Evolutionary conservation across 108 stramenopile species (phyloP).

Genomic region (Skeletonema menzelii): DNA sequence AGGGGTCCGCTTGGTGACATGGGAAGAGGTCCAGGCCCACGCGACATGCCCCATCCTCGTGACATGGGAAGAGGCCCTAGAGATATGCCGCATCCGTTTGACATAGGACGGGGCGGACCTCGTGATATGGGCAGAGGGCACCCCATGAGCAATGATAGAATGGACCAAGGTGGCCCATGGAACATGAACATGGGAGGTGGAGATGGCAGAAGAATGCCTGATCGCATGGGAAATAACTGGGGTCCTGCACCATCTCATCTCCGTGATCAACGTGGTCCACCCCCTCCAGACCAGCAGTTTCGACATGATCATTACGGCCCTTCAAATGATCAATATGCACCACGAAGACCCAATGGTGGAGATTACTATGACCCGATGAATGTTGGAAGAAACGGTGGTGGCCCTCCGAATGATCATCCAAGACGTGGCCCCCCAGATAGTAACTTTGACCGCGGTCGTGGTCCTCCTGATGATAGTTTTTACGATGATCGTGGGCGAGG

Average conservation of each 20-base stretch:
- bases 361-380: not conserved
- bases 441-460: not conserved
- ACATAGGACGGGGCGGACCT: not conserved
- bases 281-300: not conserved
- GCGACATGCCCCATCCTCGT: not conserved
- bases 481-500: not conserved
- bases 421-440: not conserved
- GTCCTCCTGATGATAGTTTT: not conserved
- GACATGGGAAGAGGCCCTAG: not conserved
- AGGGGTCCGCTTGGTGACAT: too few relatives aligned
- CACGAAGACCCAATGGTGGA: not conserved
- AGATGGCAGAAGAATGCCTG: not conserved
- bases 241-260: not conserved
- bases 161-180: conserved; percentile 2
- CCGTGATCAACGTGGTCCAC: not conserved
- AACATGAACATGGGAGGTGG: not conserved
- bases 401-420: not conserved
- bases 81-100: conserved; percentile 4
- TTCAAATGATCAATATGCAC: not conserved
- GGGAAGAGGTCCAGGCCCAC: not conserved
- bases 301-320: not conserved
- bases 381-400: not conserved
- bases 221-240: not conserved
- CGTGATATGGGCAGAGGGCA: not conserved
- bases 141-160: not conserved